These are phyloP conservation scores for Aphanomyces euteiches DNA, from an alignment of 352 stramenopile genomes.

Conservation along the genomic window DNA sequence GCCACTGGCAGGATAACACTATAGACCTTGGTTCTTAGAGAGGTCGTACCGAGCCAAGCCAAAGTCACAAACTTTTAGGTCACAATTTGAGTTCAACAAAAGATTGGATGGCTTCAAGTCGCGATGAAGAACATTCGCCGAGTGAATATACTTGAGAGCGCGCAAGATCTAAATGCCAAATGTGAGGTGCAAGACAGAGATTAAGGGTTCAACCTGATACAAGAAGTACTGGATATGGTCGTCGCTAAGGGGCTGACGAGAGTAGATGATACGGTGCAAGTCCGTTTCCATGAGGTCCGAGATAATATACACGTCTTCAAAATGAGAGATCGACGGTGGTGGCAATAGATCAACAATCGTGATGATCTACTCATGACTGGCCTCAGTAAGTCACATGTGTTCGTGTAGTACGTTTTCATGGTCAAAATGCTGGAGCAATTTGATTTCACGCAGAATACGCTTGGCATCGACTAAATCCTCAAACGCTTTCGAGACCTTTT, in stretches of 20 bases:
- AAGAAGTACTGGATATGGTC: conserved; percentile 93
- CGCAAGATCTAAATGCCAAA: conserved; percentile 87
- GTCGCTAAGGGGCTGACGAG: conserved; percentile 86
- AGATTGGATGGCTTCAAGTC: conserved; percentile 98
- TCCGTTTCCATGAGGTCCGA: conserved; percentile 98
- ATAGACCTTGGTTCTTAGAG: background rate
- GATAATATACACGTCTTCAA: conserved; percentile 98
- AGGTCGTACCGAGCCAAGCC: conserved; percentile 59
- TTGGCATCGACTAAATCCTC: conserved; percentile 99
- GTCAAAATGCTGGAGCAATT: conserved; percentile 90
- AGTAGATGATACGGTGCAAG: conserved; percentile 98
- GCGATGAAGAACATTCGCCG: conserved; percentile 91
- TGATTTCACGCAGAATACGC: conserved; percentile 97
- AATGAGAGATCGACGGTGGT: conserved; percentile 89
- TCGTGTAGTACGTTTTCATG: conserved; percentile 77
- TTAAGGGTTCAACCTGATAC: conserved; percentile 59
- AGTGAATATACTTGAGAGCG: conserved; percentile 93
- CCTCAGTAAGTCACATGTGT: no score
- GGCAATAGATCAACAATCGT: conserved; percentile 94
- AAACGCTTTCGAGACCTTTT: conserved; percentile 90
- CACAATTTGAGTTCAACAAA: conserved; percentile 92
- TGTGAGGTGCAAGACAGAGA: background rate
- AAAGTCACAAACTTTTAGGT: conserved; percentile 92
- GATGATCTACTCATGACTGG: conserved; percentile 65
- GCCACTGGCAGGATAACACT: conserved; percentile 35